Evolutionary conservation across 345 rosid genomes (phyloP), one percentile per base, ranked within the genome.

Genomic region (Physaria fendleri): DNA sequence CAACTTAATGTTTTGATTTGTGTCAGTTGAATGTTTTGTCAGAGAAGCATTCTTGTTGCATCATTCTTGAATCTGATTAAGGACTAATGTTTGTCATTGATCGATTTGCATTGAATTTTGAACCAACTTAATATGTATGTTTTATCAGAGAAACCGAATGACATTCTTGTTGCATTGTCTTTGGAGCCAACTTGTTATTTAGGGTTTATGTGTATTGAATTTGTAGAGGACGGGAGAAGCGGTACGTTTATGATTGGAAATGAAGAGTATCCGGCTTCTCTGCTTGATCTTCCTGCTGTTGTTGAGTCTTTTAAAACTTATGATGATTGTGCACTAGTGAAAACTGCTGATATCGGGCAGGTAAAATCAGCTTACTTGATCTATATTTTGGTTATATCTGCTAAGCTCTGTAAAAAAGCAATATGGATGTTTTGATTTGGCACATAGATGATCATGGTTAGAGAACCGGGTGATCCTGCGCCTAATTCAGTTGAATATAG

Each of bases 261-360:
- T 52, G 93, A 90, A 10, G 77, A 27, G 28, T 93, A 85, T 55
- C 84, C 96, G 5, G 88, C 83, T 32, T 93, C 94, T 68, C 78
- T 94, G 15, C 65, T 85, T 74, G 96, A 93, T 50, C 95, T 93
- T 58, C 96, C 99, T 62, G 79, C 88, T 57, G 93, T 81, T 45
- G 90, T 90, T 68, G 96, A 90, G 79, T 94, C 95, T 56, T 94
- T 68, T 51, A 94, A 94, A 76, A 90, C 97, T 25, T 90, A 84
- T 56, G 96, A 90, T 66, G 97, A 87, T 73, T 71, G 81, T 75
- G 84, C 92, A 13, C 67, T 94, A 3, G 95, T 94, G 22, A 94
- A 94, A 80, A 85, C 96, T 37, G 79, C 95, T 21, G 99, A 94
- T 59, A 79, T 94, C 53, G 95, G 97, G 8, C 99, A 94, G 85